Percentiles rank a stretch among this genome's conserved stretches.
These are phyloP conservation scores for Phytophthora podocarpi DNA, from an alignment of 352 stramenopile species.

Conservation along the genomic window DNA sequence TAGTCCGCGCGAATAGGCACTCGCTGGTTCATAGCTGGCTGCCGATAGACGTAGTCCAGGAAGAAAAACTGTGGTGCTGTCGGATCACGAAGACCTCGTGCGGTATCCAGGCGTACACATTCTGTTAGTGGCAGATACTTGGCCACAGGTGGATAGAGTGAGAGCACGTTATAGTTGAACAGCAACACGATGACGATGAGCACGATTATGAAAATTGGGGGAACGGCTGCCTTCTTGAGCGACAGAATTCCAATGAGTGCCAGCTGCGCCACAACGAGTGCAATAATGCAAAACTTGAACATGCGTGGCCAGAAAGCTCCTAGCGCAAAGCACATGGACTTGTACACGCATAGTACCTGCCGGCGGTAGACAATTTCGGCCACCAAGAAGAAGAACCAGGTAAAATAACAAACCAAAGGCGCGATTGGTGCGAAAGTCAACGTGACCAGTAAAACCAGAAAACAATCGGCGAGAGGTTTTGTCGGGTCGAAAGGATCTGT, in stretches of 20 bases:
- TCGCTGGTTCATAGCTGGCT: slow-evolving; percentile 70
- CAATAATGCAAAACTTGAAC: slow-evolving; percentile 77
- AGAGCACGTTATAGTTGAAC: slow-evolving; percentile 65
- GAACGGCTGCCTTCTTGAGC: slow-evolving; percentile 65
- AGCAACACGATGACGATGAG: slow-evolving; percentile 54
- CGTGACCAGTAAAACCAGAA: slow-evolving; percentile 74
- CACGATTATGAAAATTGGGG: slow-evolving; percentile 37
- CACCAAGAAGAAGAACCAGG: slow-evolving; percentile 68
- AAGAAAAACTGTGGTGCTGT: slow-evolving; percentile 52
- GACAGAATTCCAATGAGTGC: slow-evolving; percentile 81
- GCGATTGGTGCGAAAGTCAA: slow-evolving; percentile 83
- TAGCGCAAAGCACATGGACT: slow-evolving; percentile 52
- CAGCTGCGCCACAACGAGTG: slow-evolving; percentile 73
- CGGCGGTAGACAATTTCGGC: slow-evolving; percentile 74
- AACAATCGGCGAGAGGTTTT: slow-evolving; percentile 58
- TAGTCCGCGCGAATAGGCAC: slow-evolving; percentile 60
- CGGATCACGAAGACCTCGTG: slow-evolving; percentile 37
- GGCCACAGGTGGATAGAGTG: slow-evolving; percentile 59
- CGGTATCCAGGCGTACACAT: slow-evolving; percentile 58
- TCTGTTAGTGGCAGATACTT: slow-evolving; percentile 67
- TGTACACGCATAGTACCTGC: slow-evolving; percentile 77
- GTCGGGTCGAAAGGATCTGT: slow-evolving; percentile 71
- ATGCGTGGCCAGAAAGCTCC: slow-evolving; percentile 79
- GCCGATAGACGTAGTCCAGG: slow-evolving; percentile 70
- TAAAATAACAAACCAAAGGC: slow-evolving; percentile 80